Conservation (phyloP, 768 basidiomycete species). For the Mycena vulgaris region DNA sequence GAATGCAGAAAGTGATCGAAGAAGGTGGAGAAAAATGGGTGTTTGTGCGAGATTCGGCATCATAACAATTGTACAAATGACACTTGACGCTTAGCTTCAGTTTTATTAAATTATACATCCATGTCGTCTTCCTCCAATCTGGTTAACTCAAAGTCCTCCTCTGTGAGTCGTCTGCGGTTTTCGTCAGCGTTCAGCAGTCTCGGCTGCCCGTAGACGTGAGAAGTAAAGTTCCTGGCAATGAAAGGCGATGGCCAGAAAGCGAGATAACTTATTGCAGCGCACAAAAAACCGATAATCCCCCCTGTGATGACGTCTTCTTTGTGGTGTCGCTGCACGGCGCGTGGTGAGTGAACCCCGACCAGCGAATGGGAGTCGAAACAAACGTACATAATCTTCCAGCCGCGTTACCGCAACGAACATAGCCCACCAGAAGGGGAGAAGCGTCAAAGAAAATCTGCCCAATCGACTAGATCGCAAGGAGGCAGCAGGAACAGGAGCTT, state of each 20-base stretch:
- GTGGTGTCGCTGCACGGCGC: conserved; percentile 68
- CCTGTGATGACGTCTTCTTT: conserved; percentile 80
- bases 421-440: conserved; percentile 70
- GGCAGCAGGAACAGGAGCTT: conserved; percentile 51
- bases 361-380: conserved; percentile 43
- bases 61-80: conserved; percentile 41
- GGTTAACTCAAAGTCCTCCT: conserved; percentile 66
- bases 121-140: conserved; percentile 58
- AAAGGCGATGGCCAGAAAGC: conserved; percentile 81
- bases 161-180: conserved; percentile 42
- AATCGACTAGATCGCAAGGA: conserved; percentile 64
- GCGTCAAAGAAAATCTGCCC: conserved; percentile 60
- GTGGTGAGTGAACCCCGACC: conserved; percentile 20
- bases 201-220: conserved; percentile 53
- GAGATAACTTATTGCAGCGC: conserved; percentile 66
- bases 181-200: conserved; percentile 57
- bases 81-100: too few species aligned
- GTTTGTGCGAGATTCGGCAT: conserved; percentile 66
- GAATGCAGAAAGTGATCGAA: conserved; percentile 80
- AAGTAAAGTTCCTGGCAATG: conserved; percentile 53
- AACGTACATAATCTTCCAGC: conserved; percentile 75
- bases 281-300: conserved; percentile 68
- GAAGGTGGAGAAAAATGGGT: conserved; percentile 85
- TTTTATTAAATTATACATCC: conserved; percentile 54
- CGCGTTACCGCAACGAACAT: conserved; percentile 74